phyloP scores from a whole-genome alignment of 2,329 filamentous ascomycete species.

The Exophiala bonariae region DNA sequence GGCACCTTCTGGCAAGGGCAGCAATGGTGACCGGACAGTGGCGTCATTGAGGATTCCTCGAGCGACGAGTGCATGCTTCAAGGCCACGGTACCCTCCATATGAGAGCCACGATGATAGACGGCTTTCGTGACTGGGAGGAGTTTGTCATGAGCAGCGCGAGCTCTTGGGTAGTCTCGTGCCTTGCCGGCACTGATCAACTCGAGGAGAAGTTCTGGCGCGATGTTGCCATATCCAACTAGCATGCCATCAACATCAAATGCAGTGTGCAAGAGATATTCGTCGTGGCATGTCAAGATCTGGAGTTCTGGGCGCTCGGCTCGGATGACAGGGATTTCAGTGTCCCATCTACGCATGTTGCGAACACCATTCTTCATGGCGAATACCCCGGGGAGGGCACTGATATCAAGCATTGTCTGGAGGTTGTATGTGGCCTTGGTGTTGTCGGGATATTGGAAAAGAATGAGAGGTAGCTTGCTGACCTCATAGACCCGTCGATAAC shows the following conservation, averaged over 20 bases:
- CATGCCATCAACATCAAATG: not conserved
- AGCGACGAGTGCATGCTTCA: conserved; percentile 55
- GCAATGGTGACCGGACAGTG: conserved; percentile 51
- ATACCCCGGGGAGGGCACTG: conserved; percentile 52
- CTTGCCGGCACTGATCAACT: not conserved
- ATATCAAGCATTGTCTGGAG: conserved; percentile 56
- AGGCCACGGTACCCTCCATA: conserved; percentile 56
- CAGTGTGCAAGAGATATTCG: not conserved
- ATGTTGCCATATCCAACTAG: not conserved
- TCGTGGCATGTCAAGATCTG: conserved; percentile 45
- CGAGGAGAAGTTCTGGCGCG: not conserved
- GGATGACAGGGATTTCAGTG: conserved; percentile 56
- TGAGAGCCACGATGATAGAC: conserved; percentile 57
- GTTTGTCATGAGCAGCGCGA: conserved; percentile 50
- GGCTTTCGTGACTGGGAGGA: conserved; percentile 54
- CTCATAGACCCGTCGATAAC: conserved; percentile 53
- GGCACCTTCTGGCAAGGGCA: conserved; percentile 30
- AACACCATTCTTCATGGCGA: conserved; percentile 59
- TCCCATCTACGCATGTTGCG: conserved; percentile 60
- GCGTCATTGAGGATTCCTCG: conserved; percentile 52
- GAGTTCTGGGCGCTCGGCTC: conserved; percentile 48
- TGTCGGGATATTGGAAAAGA: conserved; percentile 56
- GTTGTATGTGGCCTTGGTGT: conserved; percentile 54
- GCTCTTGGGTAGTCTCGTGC: conserved; percentile 48
- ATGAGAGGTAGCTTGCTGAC: conserved; percentile 51